Base-by-base conservation (phyloP, 208 protist genomes). In the Wallacemonas sp. region DNA sequence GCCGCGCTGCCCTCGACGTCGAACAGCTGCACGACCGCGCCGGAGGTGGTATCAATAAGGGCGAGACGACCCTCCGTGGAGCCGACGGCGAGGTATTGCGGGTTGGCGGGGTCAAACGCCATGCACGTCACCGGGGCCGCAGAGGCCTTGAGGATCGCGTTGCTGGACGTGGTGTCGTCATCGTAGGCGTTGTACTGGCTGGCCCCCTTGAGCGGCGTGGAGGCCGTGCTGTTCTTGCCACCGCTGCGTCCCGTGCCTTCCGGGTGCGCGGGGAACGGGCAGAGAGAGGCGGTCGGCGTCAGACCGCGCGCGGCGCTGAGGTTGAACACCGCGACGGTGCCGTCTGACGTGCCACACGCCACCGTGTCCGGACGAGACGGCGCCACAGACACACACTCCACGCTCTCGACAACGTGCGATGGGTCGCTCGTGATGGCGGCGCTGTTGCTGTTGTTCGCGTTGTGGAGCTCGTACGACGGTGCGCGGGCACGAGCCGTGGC, bases 321-420 rank as follows among this genome's bases (percentile, higher is more conserved):
- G 23, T 64, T 86, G 38, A 91, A 31, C 20, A 93, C 46, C 54
- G 59, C 80, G 26, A 94, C 66, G 23, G 74, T 74, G 23, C 91
- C 91, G 33, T 93, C 87, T 18, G 77, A 69, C 2, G 91, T 96
- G 54, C 87, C 86, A 32, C 79, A 84, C 25, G 82, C 91, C n/a
- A 93, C 80, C 38, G 61, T 65, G 33, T 96, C 91, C 10, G 91
- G 74, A 5, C 91, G 85, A 8, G 76, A 73, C 0, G 72, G 39
- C 4, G 87, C 81, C 14, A 87, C 84, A 14, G 76, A 74, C 3
- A 95, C 76, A 68, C 74, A 89, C 54, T 79, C 76, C n/a, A 95
- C 81, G 1, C 73, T 39, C 28, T 89, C 84, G 14, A 81, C 77
- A 4, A 54, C 55, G 52, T 59, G 31, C 14, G 52, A 59, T 8